Percentiles rank a stretch among this genome's conserved stretches.
phyloP scores from a whole-genome alignment of 805 yeast genomes.

The Saccharomycopsis lassenensis region DNA sequence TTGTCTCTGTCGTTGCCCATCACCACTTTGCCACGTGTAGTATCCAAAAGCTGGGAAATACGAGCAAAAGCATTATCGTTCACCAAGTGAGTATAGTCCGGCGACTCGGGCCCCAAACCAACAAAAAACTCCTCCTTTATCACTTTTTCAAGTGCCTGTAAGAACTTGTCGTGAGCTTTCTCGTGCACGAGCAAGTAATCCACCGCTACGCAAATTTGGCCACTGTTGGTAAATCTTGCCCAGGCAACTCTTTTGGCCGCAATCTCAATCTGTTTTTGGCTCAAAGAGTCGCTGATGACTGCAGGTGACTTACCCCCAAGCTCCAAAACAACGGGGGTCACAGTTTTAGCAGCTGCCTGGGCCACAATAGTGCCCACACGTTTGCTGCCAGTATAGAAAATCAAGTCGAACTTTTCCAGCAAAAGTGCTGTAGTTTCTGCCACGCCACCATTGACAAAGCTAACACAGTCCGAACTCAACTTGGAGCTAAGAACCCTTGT shows the following conservation, averaged over 20 bases:
- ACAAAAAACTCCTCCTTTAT: conserved; percentile 37
- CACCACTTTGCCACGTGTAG: conserved; percentile 44
- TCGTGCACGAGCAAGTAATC: conserved; percentile 72
- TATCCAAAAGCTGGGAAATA: conserved; percentile 31
- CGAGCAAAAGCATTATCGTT: conserved; percentile 42
- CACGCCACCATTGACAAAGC: conserved; percentile 43
- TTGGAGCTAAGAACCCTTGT: conserved; percentile 37
- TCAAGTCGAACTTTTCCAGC: conserved; percentile 63
- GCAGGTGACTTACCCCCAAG: conserved; percentile 92
- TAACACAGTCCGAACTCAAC: conserved; percentile 44
- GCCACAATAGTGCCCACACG: conserved; percentile 70
- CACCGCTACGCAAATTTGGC: conserved; percentile 87
- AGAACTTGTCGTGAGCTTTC: conserved; percentile 40
- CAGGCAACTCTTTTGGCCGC: conserved; percentile 58
- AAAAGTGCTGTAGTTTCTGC: conserved; percentile 44
- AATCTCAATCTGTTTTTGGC: conserved; percentile 16
- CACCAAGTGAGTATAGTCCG: conserved; percentile 48
- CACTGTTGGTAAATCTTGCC: conserved; percentile 73
- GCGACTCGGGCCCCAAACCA: conserved; percentile 26
- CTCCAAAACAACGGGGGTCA: conserved; percentile 76
- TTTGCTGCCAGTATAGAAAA: conserved; percentile 76
- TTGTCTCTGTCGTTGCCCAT: conserved; percentile 27
- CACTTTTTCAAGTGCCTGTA: conserved; percentile 30
- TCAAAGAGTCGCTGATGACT: conserved; percentile 37
- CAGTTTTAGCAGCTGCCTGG: conserved; percentile 68